A percentile compares a stretch with the other conserved stretches of the same genome.
Conservation (phyloP, 768 basidiomycete species). For the Naematelia aurantialba region DNA sequence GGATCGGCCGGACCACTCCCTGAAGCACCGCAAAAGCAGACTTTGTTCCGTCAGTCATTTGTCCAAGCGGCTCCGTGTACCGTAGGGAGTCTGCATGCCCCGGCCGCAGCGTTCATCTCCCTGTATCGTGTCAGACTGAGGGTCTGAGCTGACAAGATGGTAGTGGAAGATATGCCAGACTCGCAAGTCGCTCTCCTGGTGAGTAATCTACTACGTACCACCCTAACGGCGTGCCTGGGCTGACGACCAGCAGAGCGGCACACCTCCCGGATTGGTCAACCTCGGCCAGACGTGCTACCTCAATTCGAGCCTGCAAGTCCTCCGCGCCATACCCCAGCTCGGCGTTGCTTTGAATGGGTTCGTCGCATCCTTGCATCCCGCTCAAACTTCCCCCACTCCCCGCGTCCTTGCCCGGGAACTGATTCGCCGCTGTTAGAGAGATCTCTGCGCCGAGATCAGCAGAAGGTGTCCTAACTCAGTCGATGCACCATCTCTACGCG, state of each 20-base stretch:
- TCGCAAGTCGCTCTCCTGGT: neutral
- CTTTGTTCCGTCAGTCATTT: conserved; percentile 66
- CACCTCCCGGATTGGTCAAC: conserved; percentile 47
- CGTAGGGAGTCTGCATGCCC: neutral
- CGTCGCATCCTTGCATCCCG: conserved; percentile 23
- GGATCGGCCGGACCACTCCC: conserved; percentile 90
- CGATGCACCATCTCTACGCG: conserved; percentile 65
- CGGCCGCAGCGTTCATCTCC: neutral
- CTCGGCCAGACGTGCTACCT: conserved; percentile 97
- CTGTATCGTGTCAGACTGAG: neutral
- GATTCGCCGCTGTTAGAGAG: neutral
- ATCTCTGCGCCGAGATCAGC: neutral
- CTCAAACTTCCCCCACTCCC: neutral
- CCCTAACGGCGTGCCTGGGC: too few relatives aligned
- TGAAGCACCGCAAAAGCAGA: conserved; percentile 71
- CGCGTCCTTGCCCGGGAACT: too few relatives aligned
- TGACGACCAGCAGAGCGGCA: conserved; percentile 14
- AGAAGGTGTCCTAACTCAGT: conserved; percentile 17
- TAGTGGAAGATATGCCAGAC: neutral
- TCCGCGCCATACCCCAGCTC: conserved; percentile 87
- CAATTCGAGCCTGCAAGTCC: conserved; percentile 91
- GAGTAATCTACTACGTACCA: neutral
- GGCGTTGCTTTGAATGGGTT: conserved; percentile 65
- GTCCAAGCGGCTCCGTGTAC: too few relatives aligned
- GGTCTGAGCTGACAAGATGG: too few relatives aligned